Conservation (phyloP, 169 alveolate species). For the Theileria orientalis region DNA sequence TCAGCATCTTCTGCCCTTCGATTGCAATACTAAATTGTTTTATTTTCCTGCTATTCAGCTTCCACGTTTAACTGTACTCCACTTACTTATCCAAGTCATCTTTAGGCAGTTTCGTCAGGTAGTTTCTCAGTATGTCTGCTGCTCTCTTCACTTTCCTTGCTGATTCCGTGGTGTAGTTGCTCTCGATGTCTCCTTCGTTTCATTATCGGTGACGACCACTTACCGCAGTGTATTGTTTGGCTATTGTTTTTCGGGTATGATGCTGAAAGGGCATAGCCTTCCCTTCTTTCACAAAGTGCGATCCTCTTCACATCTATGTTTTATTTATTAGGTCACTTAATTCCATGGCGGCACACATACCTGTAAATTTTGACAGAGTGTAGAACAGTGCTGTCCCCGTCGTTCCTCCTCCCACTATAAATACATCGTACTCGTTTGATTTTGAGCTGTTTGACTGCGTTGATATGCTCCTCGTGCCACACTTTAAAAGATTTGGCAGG, state of each 20-base stretch:
- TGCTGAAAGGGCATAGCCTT: constrained; percentile 78
- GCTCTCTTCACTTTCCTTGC: constrained; percentile 80
- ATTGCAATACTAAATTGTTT: constrained; percentile 58
- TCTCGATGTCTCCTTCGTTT: constrained; percentile 78
- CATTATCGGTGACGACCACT: not conserved
- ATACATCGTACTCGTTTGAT: constrained; percentile 71
- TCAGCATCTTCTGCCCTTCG: constrained; percentile 81
- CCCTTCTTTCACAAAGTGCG: constrained; percentile 78
- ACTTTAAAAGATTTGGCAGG: not conserved
- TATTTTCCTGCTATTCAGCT: not conserved
- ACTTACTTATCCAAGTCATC: constrained; percentile 39
- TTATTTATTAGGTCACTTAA: not conserved
- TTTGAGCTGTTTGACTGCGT: not conserved
- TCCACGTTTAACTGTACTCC: not conserved
- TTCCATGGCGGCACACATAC: constrained; percentile 9
- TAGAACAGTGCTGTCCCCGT: constrained; percentile 84
- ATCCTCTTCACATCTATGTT: constrained; percentile 68
- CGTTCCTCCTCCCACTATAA: constrained; percentile 84
- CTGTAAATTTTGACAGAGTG: constrained; percentile 77
- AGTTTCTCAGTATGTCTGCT: constrained; percentile 83
- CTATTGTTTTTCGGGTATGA: constrained; percentile 82
- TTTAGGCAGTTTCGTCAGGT: constrained; percentile 72
- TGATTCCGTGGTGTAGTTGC: constrained; percentile 79
- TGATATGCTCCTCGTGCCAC: constrained; percentile 2
- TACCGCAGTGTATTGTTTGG: constrained; percentile 83